These are phyloP conservation scores for Golubevia sp. DNA, from an alignment of 1,284 basidiomycete genomes.

Conservation along the genomic window DNA sequence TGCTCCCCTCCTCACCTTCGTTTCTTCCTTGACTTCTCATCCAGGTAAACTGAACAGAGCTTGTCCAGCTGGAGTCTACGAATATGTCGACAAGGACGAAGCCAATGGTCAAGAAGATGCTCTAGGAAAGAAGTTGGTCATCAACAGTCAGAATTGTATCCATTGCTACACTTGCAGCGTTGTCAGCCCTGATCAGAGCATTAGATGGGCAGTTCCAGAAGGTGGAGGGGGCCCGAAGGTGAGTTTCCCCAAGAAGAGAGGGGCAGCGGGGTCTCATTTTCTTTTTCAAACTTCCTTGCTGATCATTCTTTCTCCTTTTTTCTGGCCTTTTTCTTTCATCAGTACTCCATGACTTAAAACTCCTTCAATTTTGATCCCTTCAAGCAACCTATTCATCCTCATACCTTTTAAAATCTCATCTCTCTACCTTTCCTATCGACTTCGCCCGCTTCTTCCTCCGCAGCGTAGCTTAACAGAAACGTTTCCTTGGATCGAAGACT, in stretches of 20 bases:
- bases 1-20: too few relatives aligned
- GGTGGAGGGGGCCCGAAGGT: conserved; percentile 90
- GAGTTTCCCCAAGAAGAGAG: conserved; percentile 52
- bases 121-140: conserved; percentile 83
- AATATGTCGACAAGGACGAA: conserved; percentile 78
- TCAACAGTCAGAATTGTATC: conserved; percentile 88
- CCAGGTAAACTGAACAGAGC: conserved; percentile 82
- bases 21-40: too few relatives aligned
- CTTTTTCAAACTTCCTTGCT: not conserved
- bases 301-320: not conserved
- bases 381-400: too few relatives aligned
- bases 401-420: too few relatives aligned
- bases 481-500: too few relatives aligned
- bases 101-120: conserved; percentile 67
- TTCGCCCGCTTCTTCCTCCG: too few relatives aligned
- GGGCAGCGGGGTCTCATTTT: not conserved
- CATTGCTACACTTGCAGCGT: conserved; percentile 73
- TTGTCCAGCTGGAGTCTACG: conserved; percentile 96
- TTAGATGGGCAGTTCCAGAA: conserved; percentile 89
- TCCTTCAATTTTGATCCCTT: too few relatives aligned
- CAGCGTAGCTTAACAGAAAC: too few relatives aligned
- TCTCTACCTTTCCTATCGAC: too few relatives aligned
- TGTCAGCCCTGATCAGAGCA: conserved; percentile 79
- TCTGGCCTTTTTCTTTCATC: not conserved
- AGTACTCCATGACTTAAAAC: conserved; percentile 19